A percentile compares a stretch with the other conserved stretches of the same genome.
Evolutionary conservation across 108 stramenopile genomes (phyloP).

Genomic region (Discostella stelligeroides): DNA sequence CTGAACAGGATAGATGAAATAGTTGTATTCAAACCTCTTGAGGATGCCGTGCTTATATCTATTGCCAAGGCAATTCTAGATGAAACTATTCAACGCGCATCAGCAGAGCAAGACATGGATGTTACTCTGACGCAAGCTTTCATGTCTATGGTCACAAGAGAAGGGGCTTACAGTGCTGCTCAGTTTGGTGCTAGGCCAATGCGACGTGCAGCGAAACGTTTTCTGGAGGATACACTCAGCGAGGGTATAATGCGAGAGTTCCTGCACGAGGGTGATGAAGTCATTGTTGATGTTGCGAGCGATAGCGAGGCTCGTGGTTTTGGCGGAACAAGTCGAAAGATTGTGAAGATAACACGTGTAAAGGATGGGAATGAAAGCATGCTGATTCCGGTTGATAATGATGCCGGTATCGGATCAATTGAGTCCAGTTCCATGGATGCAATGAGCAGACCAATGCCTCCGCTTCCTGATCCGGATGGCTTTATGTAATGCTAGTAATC

Average conservation of each 20-base stretch:
- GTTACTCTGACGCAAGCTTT: slow-evolving; percentile 60
- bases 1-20: slow-evolving; percentile 97
- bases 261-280: slow-evolving; percentile 65
- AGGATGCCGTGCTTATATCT: slow-evolving; percentile 66
- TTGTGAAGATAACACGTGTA: slow-evolving; percentile 46
- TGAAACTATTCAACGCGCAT: slow-evolving; percentile 56
- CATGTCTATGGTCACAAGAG: slow-evolving; percentile 59
- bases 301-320: slow-evolving; percentile 29
- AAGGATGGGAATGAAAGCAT: slow-evolving; percentile 49
- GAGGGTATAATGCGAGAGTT: slow-evolving; percentile 79
- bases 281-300: slow-evolving; percentile 50
- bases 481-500: no score
- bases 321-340: slow-evolving; percentile 27
- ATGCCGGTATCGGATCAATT: slow-evolving; percentile 46
- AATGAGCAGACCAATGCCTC: slow-evolving; percentile 47
- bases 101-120: slow-evolving; percentile 54
- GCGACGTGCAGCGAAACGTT: slow-evolving; percentile 70
- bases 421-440: slow-evolving; percentile 41
- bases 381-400: slow-evolving; percentile 48
- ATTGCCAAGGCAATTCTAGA: slow-evolving; percentile 68
- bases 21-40: slow-evolving; percentile 86
- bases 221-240: slow-evolving; percentile 73
- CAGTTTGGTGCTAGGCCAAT: slow-evolving; percentile 81
- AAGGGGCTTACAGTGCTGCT: slow-evolving; percentile 60
- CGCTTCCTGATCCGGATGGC: slow-evolving; percentile 41